phyloP scores from a whole-genome alignment of 2,329 filamentous ascomycete species.

The Apiospora phragmitis region DNA sequence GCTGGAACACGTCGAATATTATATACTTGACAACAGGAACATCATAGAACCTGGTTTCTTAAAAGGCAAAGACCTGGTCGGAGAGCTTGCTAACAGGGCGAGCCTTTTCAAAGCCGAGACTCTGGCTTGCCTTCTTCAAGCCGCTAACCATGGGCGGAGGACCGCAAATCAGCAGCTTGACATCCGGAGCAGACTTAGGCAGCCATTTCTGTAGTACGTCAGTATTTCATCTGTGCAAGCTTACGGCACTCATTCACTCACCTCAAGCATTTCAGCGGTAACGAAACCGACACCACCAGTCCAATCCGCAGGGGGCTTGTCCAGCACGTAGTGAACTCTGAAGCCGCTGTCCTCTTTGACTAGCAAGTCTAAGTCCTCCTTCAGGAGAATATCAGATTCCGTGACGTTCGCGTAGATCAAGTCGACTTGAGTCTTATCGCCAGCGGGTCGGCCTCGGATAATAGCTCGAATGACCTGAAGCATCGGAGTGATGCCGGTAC shows the following conservation, averaged over 20 bases:
- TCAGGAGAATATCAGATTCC: constrained; percentile 86
- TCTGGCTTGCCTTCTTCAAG: constrained; percentile 93
- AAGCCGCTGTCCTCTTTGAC: constrained; percentile 77
- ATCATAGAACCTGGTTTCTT: constrained; percentile 31
- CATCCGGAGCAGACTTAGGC: constrained; percentile 78
- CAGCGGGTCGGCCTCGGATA: constrained; percentile 73
- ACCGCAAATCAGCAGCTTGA: constrained; percentile 93
- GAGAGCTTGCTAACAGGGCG: constrained; percentile 95
- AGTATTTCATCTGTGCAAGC: constrained; percentile 18
- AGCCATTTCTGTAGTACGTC: constrained; percentile 66
- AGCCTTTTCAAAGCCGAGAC: constrained; percentile 88
- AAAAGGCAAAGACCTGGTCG: constrained; percentile 98
- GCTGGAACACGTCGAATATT: neutral
- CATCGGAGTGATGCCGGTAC: constrained; percentile 98
- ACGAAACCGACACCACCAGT: constrained; percentile 92
- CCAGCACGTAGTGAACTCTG: constrained; percentile 90
- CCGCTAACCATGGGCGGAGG: constrained; percentile 96
- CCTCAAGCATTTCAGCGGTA: constrained; percentile 92
- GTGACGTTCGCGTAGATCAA: constrained; percentile 98
- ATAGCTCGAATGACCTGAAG: constrained; percentile 93
- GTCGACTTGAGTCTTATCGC: constrained; percentile 86
- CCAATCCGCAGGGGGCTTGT: constrained; percentile 93
- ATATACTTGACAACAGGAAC: neutral
- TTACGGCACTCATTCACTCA: constrained; percentile 30
- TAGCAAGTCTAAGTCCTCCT: constrained; percentile 84